phyloP scores from a whole-genome alignment of 352 stramenopile species.

The Pelagophyceae sp. region DNA sequence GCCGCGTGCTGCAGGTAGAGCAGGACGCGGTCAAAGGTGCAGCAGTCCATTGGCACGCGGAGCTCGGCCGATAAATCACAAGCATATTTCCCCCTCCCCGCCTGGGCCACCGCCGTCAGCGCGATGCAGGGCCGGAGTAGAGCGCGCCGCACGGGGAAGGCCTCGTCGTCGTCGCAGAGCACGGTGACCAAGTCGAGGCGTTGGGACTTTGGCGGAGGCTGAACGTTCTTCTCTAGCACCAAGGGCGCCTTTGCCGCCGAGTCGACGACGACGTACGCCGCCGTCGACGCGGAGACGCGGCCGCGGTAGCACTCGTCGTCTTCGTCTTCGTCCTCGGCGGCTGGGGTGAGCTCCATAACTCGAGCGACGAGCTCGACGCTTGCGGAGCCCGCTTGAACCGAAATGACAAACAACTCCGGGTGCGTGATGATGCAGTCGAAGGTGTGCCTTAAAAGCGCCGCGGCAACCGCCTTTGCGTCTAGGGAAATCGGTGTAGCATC shows the following conservation, averaged over 20 bases:
- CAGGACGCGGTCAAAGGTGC: constrained; percentile 72
- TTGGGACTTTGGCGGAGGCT: neutral
- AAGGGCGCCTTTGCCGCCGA: neutral
- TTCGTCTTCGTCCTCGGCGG: neutral
- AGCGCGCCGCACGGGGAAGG: constrained; percentile 75
- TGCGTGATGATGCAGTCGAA: constrained; percentile 5
- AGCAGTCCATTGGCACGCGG: constrained; percentile 69
- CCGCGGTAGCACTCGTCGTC: constrained; percentile 13
- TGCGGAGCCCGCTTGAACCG: neutral
- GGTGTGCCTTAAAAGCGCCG: neutral
- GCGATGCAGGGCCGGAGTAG: constrained; percentile 73
- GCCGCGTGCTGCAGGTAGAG: constrained; percentile 70
- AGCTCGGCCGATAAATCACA: neutral
- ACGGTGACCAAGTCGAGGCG: neutral
- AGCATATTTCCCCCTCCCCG: constrained; percentile 38
- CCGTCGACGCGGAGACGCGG: neutral
- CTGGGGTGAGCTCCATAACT: neutral
- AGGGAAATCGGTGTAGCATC: no score
- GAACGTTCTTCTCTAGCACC: neutral
- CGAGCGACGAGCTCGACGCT: neutral
- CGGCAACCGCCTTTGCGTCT: neutral
- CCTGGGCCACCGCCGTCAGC: constrained; percentile 64
- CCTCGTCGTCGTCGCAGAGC: constrained; percentile 57
- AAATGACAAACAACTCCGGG: constrained; percentile 1
- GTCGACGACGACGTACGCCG: neutral